phyloP scores from a whole-genome alignment of 2,329 filamentous ascomycete species.

The Colletotrichum sp. region DNA sequence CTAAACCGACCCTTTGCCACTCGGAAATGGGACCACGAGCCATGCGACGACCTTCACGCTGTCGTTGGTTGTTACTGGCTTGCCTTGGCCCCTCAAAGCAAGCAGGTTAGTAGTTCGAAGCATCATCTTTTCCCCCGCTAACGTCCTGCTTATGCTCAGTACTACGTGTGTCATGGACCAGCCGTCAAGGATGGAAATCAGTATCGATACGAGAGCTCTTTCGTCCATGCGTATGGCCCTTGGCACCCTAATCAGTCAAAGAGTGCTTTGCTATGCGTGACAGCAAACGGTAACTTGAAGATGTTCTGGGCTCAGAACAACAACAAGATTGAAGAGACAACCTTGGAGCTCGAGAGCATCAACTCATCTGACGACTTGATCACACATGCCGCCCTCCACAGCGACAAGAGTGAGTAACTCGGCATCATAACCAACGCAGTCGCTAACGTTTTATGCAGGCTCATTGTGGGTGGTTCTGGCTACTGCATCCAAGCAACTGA shows the following conservation, averaged over 20 bases:
- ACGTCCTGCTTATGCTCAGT: slow-evolving; percentile 23
- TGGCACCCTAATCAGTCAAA: slow-evolving; percentile 74
- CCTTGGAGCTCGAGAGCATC: slow-evolving; percentile 76
- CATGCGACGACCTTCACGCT: slow-evolving; percentile 74
- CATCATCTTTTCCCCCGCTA: slow-evolving; percentile 13
- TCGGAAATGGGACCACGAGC: slow-evolving; percentile 69
- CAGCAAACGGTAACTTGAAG: slow-evolving; percentile 73
- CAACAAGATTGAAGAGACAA: slow-evolving; percentile 72
- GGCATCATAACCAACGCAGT: background rate
- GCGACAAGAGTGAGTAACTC: slow-evolving; percentile 69
- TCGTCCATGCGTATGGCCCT: slow-evolving; percentile 71
- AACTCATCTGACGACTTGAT: slow-evolving; percentile 76
- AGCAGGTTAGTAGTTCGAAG: slow-evolving; percentile 36
- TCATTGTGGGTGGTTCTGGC: slow-evolving; percentile 54
- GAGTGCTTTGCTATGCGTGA: slow-evolving; percentile 78
- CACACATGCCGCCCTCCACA: slow-evolving; percentile 77
- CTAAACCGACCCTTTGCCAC: slow-evolving; percentile 73
- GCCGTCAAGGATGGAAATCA: slow-evolving; percentile 65
- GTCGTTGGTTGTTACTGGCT: slow-evolving; percentile 91
- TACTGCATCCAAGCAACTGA: slow-evolving; percentile 74
- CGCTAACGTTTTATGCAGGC: slow-evolving; percentile 8
- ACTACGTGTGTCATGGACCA: slow-evolving; percentile 60
- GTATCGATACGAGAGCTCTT: slow-evolving; percentile 74
- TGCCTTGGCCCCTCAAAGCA: slow-evolving; percentile 54
- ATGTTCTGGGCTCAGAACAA: slow-evolving; percentile 80